phyloP scores from a whole-genome alignment of 129 eudicot genomes.

The Pittosporum tobira region DNA sequence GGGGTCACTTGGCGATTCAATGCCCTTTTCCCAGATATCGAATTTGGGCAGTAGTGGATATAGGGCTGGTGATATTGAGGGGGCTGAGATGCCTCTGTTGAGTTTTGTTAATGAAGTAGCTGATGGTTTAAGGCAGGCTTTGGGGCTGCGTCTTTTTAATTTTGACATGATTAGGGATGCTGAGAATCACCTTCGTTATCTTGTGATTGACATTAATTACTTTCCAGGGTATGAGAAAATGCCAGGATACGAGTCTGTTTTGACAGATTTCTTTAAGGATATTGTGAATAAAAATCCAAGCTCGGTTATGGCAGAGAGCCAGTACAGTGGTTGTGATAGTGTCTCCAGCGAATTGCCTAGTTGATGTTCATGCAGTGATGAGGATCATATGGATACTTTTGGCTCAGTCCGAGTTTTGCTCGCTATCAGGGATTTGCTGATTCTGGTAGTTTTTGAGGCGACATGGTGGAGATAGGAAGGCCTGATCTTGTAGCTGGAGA shows the following conservation, averaged over 20 bases:
- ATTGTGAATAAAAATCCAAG: conserved; percentile 2
- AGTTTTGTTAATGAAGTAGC: conserved; percentile 29
- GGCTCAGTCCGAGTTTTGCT: background rate
- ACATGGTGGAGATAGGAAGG: background rate
- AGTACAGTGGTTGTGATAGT: background rate
- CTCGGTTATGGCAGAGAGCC: background rate
- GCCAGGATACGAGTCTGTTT: conserved; percentile 26
- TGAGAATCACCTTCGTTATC: conserved; percentile 14
- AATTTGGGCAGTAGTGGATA: too few relatives aligned
- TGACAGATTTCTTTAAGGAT: conserved; percentile 41
- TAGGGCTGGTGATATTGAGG: conserved; percentile 16
- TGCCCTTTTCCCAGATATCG: too few relatives aligned
- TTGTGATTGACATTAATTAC: conserved; percentile 45
- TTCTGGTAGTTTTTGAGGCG: background rate
- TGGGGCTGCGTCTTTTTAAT: conserved; percentile 37
- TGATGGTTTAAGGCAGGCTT: conserved; percentile 17
- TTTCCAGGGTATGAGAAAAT: conserved; percentile 41
- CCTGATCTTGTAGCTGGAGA: background rate
- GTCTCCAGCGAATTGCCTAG: background rate
- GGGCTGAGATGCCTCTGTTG: conserved; percentile 25
- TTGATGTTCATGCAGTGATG: background rate
- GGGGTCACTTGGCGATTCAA: conserved; percentile 21
- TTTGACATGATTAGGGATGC: conserved; percentile 44
- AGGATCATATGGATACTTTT: too few relatives aligned
- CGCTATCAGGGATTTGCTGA: background rate